phyloP scores from a whole-genome alignment of 2,329 filamentous ascomycete species.

The Aaosphaeria arxii region DNA sequence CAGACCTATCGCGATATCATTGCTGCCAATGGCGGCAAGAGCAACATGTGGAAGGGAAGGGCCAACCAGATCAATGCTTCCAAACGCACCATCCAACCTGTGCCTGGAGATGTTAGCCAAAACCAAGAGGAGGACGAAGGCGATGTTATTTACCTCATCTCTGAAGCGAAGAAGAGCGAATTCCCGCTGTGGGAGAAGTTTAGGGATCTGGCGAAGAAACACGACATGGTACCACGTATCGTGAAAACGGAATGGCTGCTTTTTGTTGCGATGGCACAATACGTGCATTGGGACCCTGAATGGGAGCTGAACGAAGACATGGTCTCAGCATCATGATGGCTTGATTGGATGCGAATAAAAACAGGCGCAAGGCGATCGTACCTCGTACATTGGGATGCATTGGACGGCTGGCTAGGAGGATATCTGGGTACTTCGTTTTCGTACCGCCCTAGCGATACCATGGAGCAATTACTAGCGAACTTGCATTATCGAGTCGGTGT shows the following conservation, averaged over 20 bases:
- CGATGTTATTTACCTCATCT: constrained; percentile 72
- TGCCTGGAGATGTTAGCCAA: constrained; percentile 41
- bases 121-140: constrained; percentile 61
- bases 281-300: constrained; percentile 49
- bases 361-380: no score
- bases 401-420: no score
- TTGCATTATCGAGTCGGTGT: no score
- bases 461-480: no score
- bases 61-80: constrained; percentile 61
- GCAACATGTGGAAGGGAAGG: constrained; percentile 72
- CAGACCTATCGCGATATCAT: constrained; percentile 86
- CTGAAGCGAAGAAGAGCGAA: constrained; percentile 63
- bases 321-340: no score
- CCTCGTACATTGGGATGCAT: no score
- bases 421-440: no score
- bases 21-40: constrained; percentile 82
- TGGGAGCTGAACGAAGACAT: constrained; percentile 34
- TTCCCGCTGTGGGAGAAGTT: constrained; percentile 77
- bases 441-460: no score
- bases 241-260: constrained; percentile 88
- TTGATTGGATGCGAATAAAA: no score
- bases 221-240: constrained; percentile 76
- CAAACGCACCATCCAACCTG: constrained; percentile 28
- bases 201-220: constrained; percentile 70
- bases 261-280: constrained; percentile 83